Evolutionary conservation across 164 flowering plant genomes (phyloP).

Genomic region (Chimonanthus salicifolius): DNA sequence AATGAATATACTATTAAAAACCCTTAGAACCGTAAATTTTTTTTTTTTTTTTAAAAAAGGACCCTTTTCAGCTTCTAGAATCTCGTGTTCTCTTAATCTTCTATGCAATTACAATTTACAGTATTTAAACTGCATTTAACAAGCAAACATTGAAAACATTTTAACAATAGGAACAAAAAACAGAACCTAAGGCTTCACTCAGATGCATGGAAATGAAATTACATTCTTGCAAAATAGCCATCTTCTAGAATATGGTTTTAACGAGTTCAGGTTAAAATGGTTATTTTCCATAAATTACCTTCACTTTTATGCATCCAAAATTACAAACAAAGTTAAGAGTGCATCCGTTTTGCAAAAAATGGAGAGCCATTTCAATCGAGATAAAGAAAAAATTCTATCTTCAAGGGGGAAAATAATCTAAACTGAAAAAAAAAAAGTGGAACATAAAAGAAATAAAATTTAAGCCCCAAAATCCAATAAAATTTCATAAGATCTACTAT

Average conservation of each 20-base stretch:
- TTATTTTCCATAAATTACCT: neutral
- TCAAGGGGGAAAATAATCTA: no score
- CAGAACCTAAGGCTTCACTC: neutral
- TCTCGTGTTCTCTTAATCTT: no score
- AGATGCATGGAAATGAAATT: neutral
- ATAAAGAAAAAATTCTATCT: no score
- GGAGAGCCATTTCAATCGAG: neutral
- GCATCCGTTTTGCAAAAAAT: neutral
- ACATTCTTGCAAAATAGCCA: neutral
- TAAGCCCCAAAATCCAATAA: neutral
- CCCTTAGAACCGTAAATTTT: no score
- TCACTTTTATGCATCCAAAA: neutral
- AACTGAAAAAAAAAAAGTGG: no score
- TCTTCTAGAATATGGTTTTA: neutral
- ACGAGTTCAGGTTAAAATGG: no score
- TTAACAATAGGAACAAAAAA: neutral
- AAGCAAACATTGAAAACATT: neutral
- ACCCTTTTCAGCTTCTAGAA: no score
- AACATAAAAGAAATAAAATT: no score
- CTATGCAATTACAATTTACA: no score
- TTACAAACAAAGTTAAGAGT: neutral
- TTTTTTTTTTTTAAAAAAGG: no score
- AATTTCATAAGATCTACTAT: neutral
- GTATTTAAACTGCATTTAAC: no score
- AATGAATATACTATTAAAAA: no score